phyloP scores from a whole-genome alignment of 805 yeast species.

The Ogataea populi-albae region DNA sequence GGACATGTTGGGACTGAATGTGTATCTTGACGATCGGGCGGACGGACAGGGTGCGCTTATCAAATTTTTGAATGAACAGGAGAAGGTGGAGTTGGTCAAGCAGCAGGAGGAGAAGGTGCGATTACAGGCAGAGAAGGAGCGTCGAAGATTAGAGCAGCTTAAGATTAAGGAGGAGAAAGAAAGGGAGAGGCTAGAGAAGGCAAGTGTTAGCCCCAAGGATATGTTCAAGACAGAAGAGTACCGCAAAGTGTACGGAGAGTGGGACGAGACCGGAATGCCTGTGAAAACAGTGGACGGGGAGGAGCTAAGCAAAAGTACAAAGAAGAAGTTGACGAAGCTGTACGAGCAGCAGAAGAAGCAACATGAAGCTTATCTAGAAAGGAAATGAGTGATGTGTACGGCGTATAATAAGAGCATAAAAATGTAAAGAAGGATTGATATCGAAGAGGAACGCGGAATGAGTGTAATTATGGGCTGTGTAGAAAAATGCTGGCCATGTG shows the following conservation, averaged over 20 bases:
- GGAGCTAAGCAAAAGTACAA: slow-evolving; percentile 79
- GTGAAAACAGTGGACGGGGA: slow-evolving; percentile 72
- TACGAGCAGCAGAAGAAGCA: slow-evolving; percentile 80
- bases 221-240: slow-evolving; percentile 60
- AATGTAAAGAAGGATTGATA: not conserved
- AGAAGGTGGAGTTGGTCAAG: slow-evolving; percentile 58
- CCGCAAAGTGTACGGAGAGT: slow-evolving; percentile 50
- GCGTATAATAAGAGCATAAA: not conserved
- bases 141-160: slow-evolving; percentile 57
- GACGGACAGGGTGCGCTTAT: slow-evolving; percentile 76
- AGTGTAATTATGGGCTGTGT: too few species aligned
- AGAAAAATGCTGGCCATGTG: too few species aligned
- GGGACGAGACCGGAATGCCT: slow-evolving; percentile 88
- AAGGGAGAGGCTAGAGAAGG: slow-evolving; percentile 59
- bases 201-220: slow-evolving; percentile 65
- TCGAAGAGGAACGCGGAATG: not conserved
- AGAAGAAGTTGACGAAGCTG: slow-evolving; percentile 77
- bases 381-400: slow-evolving; percentile 1
- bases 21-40: slow-evolving; percentile 84
- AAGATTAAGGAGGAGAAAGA: slow-evolving; percentile 62
- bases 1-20: slow-evolving; percentile 71
- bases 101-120: slow-evolving; percentile 60
- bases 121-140: slow-evolving; percentile 34
- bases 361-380: slow-evolving; percentile 57
- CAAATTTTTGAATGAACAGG: slow-evolving; percentile 71